Evolutionary conservation across 805 yeast genomes (phyloP), one percentile per base, ranked within the genome.

Genomic region (Metschnikowia peoriensis): DNA sequence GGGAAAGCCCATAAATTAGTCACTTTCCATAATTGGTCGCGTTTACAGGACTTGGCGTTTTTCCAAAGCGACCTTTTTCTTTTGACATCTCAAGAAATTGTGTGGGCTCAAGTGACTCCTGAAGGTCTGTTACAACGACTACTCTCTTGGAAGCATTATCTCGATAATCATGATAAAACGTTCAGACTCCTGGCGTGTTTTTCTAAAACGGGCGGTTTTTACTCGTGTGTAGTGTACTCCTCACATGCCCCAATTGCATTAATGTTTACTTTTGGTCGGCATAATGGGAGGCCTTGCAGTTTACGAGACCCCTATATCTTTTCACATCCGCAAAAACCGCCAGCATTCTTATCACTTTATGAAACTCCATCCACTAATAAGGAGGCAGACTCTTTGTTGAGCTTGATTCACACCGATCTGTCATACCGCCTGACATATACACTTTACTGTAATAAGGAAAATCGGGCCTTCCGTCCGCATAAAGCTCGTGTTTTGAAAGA

Each of bases 111-210:
- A 64, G 15, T 67, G 69, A 11, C 53, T 1, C 46, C 41, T 6
- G 61, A 56, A 8, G 39, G 44, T 12, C 66, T 68, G 4, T 62
- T 81, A n/a, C 68, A 68, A 32, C 74, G 87, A 52, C 53, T 81
- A 2, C 61, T 89, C 1, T 79, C 92, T 0, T 88, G 96, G 92
- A 86, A 84, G 54, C 97, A 90, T 66, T 80, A 70, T 54, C 66
- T 87, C 22, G 76, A 78, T 41, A 73, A 78, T 7, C 56, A 64
- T 0, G 96, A 89, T 58, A 77, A 79, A 1, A 76, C 89, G 0
- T 58, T 84, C 50, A 69, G 64, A 47, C 62, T 76, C 1, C 63
- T 68, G 11, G 53, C 51, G 14, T 47, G 53, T 34, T 49, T 61
- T 9, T 40, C 65, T 3, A 60, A 58, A 11, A 59, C 58, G 44